Base-by-base conservation (phyloP, 768 basidiomycete genomes). In the Psilocybe sp. region DNA sequence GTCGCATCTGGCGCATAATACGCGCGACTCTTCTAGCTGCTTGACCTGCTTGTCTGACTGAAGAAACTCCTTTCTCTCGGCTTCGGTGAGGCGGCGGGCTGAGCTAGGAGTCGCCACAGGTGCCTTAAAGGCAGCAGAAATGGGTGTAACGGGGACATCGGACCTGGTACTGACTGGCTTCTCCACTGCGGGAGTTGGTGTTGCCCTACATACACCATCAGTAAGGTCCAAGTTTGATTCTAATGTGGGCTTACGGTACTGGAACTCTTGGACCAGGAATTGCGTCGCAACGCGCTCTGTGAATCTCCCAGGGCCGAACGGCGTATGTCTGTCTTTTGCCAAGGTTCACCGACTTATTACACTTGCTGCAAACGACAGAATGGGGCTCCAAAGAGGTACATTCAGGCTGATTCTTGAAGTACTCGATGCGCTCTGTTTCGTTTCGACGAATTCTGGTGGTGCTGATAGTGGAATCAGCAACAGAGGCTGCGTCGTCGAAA, bases 361-460 rank as follows among this genome's bases (percentile, higher is more conserved):
- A 89, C 32, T 77, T 68, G 15, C 66, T 75, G 58, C 87, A 89
- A 46, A 74, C 72, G n/a, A 76, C 82, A 8, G 75, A 72, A 64
- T 80, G 76, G 1, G 78, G 73, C 50, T 85, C 83, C 40, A 85
- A 63, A 8, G 72, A 71, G 23, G 74, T 74, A 52, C 83, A 82
- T 42, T 80, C 74, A 5, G 81, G 69, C 55, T 88, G 79, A 52
- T 82, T 80, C 53, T 77, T 76, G 63, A 84, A 81, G 63, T 82
- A 83, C 58, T 81, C 73, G 34, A 80, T 74, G 23, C 87, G 80
- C 55, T 87, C 84, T 7, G 69, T 65, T 66, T 85, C 85, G 18
- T 72, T 79, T 49, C 82, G 80, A 34, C 81, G 79, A 35, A 78
- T 73, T 40, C 66, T 62, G 48, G 62, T 60, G 47, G 61, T 60